A percentile compares a stretch with the other conserved stretches of the same genome.
phyloP scores from a whole-genome alignment of 805 yeast species.

The Myxozyma sirexii region DNA sequence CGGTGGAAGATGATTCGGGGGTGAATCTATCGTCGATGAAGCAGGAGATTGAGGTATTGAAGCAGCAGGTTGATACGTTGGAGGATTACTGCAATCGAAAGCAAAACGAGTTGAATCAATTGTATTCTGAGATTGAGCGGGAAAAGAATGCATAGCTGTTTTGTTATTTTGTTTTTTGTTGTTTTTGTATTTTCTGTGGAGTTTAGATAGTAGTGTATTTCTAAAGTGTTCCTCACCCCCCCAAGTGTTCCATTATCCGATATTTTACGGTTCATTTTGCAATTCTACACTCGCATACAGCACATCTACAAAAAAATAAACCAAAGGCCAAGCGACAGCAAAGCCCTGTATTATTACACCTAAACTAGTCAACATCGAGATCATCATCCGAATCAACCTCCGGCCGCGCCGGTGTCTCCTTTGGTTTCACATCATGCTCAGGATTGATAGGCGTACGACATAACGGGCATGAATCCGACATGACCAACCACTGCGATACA shows the following conservation, averaged over 20 bases:
- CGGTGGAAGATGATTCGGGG: slow-evolving; percentile 30
- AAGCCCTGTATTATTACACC: no score
- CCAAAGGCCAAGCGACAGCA: no score
- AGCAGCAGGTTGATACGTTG: slow-evolving; percentile 72
- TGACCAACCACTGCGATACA: slow-evolving; percentile 34
- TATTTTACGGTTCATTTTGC: no score
- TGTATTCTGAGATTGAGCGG: slow-evolving; percentile 42
- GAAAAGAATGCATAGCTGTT: slow-evolving; percentile 20
- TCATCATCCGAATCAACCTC: background rate
- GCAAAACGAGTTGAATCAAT: slow-evolving; percentile 58
- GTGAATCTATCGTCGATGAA: slow-evolving; percentile 44
- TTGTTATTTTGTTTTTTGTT: background rate
- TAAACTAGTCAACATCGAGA: slow-evolving; percentile 1
- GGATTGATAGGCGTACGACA: slow-evolving; percentile 19
- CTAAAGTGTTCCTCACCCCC: no score
- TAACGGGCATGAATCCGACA: slow-evolving; percentile 35
- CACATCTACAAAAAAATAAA: no score
- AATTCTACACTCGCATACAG: no score
- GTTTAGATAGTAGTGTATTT: no score
- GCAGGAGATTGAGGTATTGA: slow-evolving; percentile 66
- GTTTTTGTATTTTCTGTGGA: background rate
- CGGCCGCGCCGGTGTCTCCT: background rate
- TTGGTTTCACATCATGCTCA: slow-evolving; percentile 13
- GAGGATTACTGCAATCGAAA: slow-evolving; percentile 68
- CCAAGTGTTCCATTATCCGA: no score